phyloP scores from a whole-genome alignment of 2,329 filamentous ascomycete genomes.

The Fusarium sp. region DNA sequence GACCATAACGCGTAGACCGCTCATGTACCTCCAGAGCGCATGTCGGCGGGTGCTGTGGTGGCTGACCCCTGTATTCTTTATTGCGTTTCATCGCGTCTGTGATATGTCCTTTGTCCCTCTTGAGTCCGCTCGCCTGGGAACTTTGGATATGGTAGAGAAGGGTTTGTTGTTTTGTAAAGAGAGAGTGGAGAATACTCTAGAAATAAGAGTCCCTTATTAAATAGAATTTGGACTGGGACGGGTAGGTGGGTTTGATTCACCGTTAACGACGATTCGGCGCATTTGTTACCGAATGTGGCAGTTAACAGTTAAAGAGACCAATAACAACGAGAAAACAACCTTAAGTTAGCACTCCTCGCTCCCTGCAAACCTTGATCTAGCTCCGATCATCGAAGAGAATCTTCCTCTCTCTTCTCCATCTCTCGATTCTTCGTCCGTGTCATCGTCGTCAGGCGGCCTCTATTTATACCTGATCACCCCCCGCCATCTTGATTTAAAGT shows the following conservation, averaged over 20 bases:
- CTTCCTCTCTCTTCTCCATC: neutral
- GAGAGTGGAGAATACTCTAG: neutral
- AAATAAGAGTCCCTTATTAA: neutral
- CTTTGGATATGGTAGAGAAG: neutral
- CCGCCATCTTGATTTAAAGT: constrained; percentile 31
- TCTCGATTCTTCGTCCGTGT: neutral
- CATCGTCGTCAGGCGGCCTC: neutral
- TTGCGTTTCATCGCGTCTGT: neutral
- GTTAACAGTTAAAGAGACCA: constrained; percentile 15
- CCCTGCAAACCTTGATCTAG: neutral
- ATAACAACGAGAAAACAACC: constrained; percentile 9
- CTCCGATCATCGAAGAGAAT: neutral
- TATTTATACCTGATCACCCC: constrained; percentile 10
- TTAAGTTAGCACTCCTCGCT: neutral
- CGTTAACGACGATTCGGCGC: constrained; percentile 14
- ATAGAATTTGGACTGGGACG: neutral
- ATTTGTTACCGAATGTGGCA: constrained; percentile 23
- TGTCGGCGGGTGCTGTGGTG: neutral
- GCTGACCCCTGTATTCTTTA: constrained; percentile 6
- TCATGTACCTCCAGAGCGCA: neutral
- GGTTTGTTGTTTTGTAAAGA: neutral
- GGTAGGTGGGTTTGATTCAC: neutral
- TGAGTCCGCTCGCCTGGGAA: neutral
- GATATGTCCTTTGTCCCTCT: neutral
- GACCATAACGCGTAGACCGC: neutral